These are phyloP conservation scores for Xylaria sp. DNA, from an alignment of 2,329 filamentous ascomycete genomes.

Conservation along the genomic window DNA sequence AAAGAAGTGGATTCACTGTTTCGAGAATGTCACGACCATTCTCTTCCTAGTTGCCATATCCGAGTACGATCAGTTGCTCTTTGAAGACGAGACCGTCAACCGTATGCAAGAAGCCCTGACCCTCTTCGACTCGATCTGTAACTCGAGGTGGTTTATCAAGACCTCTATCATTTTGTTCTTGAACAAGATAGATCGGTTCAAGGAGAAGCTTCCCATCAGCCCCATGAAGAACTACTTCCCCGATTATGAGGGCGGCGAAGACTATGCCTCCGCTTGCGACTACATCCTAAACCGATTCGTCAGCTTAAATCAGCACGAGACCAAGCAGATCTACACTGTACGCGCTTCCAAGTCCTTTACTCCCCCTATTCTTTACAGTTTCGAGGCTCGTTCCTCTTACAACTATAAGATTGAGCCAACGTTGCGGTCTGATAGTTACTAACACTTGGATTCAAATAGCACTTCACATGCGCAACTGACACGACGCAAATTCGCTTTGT, in stretches of 20 bases:
- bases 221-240: constrained; percentile 92
- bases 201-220: constrained; percentile 82
- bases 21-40: constrained; percentile 97
- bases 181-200: constrained; percentile 90
- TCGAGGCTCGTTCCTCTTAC: neutral
- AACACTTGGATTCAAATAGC: constrained; percentile 49
- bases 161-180: constrained; percentile 89
- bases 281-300: constrained; percentile 99
- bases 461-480: constrained; percentile 98
- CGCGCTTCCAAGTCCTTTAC: neutral
- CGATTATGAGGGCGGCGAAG: constrained; percentile 92
- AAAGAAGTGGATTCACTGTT: constrained; percentile 99
- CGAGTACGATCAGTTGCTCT: constrained; percentile 94
- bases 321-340: constrained; percentile 93
- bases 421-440: neutral
- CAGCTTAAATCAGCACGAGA: constrained; percentile 97
- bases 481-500: constrained; percentile 99
- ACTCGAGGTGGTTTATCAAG: constrained; percentile 90
- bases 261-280: constrained; percentile 95
- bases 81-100: constrained; percentile 96
- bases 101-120: constrained; percentile 92
- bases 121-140: constrained; percentile 87
- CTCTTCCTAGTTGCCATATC: constrained; percentile 97
- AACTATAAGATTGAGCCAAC: neutral
- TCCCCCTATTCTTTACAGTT: too few species aligned